Percentiles rank a stretch among this genome's conserved stretches.
Evolutionary conservation across 768 basidiomycete genomes (phyloP).

Genomic region (Boletus tomentosulus): DNA sequence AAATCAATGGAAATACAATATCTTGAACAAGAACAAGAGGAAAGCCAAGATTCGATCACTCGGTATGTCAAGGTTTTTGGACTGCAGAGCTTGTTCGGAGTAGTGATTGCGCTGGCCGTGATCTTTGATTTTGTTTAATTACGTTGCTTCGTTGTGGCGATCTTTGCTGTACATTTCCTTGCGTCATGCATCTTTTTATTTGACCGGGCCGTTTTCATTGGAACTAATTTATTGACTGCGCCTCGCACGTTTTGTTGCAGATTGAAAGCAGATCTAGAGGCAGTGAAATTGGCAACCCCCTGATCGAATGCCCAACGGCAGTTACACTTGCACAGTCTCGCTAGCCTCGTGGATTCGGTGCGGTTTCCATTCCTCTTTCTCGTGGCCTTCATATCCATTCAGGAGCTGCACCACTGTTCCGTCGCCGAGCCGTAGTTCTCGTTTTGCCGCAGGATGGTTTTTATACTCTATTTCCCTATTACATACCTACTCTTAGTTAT

Average conservation of each 20-base stretch:
- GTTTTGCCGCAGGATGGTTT: conserved; percentile 10
- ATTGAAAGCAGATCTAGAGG: conserved; percentile 64
- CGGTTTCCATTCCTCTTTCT: conserved; percentile 22
- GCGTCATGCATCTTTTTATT: conserved; percentile 12
- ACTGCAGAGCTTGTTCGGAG: conserved; percentile 53
- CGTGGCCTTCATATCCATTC: conserved; percentile 21
- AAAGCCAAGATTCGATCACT: conserved; percentile 67
- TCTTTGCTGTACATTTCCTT: conserved; percentile 18
- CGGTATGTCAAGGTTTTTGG: conserved; percentile 69
- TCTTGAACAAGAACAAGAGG: conserved; percentile 76
- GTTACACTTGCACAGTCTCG: conserved; percentile 4
- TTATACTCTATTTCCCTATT: conserved; percentile 25
- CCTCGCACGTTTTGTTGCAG: conserved; percentile 37
- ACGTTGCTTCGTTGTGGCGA: conserved; percentile 13
- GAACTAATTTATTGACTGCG: conserved; percentile 38
- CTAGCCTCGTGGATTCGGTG: conserved; percentile 36
- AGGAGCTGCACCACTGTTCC: not conserved
- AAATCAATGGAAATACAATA: conserved; percentile 81
- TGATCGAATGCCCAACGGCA: conserved; percentile 18
- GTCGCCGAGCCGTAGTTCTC: not conserved
- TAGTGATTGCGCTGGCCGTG: conserved; percentile 49
- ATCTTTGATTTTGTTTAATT: conserved; percentile 50
- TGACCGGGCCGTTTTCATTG: conserved; percentile 12
- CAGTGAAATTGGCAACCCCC: conserved; percentile 35
- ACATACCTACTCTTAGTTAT: conserved; percentile 28